Evolutionary conservation across 2,329 filamentous ascomycete species (phyloP).

Genomic region (Mariannaea sp.): DNA sequence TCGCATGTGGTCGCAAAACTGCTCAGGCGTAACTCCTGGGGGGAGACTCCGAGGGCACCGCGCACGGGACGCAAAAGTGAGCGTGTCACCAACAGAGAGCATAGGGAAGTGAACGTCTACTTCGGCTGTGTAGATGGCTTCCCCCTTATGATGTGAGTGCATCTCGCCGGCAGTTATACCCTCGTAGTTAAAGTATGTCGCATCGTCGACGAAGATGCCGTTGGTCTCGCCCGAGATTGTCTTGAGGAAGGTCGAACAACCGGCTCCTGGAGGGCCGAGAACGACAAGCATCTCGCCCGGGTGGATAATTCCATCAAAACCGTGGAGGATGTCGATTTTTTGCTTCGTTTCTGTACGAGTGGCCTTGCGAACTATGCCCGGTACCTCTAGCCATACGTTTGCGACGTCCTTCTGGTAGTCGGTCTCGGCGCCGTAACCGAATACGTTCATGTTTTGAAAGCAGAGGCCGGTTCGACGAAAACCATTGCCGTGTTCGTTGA

Average conservation of each 20-base stretch:
- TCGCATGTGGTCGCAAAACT: constrained; percentile 20
- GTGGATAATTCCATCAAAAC: constrained; percentile 12
- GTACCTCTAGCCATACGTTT: constrained; percentile 17
- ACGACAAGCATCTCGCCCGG: constrained; percentile 18
- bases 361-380: constrained; percentile 6
- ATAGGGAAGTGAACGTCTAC: constrained; percentile 19
- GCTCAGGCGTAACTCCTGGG: neutral
- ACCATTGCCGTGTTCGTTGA: constrained; percentile 7
- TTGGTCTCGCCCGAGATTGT: constrained; percentile 18
- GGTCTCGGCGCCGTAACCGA: constrained; percentile 17
- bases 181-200: constrained; percentile 20
- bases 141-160: constrained; percentile 19
- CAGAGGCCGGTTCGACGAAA: constrained; percentile 19
- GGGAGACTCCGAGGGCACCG: constrained; percentile 14
- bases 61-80: constrained; percentile 18
- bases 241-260: constrained; percentile 20
- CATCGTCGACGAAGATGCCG: constrained; percentile 16
- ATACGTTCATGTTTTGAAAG: constrained; percentile 21
- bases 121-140: constrained; percentile 19
- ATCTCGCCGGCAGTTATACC: constrained; percentile 15
- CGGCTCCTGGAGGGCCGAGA: constrained; percentile 12
- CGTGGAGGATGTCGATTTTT: constrained; percentile 12
- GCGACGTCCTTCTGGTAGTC: constrained; percentile 21
- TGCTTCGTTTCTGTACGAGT: constrained; percentile 1
- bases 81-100: constrained; percentile 18